Evolutionary conservation across 305 asterid species (phyloP), one percentile per base, ranked within the genome.

Genomic region (Striga hermonthica): DNA sequence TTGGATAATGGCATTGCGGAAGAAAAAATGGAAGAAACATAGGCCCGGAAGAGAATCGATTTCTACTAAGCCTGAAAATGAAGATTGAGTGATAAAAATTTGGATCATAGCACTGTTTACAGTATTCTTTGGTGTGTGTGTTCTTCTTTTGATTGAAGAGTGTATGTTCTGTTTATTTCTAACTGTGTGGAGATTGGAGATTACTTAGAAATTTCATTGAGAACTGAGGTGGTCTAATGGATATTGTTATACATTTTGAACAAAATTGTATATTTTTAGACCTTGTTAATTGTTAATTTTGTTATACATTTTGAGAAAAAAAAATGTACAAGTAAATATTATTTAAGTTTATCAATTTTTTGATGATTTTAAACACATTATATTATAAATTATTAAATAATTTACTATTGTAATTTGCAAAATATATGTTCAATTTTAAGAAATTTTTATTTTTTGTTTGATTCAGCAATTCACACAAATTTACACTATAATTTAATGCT

Each of bases 1-100:
- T 5, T 88, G 91, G 91, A 88, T 86, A 43, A 71, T 76, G 84
- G 50, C 91, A 16, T 58, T 86, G 59, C 66, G 78, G 62, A 87
- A 89, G 83, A 84, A 80, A 35, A 89, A 84, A 71, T 87, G 98
- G 98, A 89, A 79, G 89, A 89, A 74, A 71, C 95, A 89, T 67
- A 82, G 95, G 74, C 98, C 97, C 31, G 90, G 79, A 0, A 86
- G 98, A 73, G 90, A 84, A 28, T 62, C 87, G 10, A 84, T 91
- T 74, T 79, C 84, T 49, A 78, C 78, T 54, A 78, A 73, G 57
- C 74, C 81, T 13, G 76, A 74, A 60, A 74, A 70, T 28, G 67
- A 76, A 40, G 67, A 73, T 1, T 44, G 41, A 53, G 31, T 41
- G 22, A 7, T 52, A 52, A 15, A 3, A 9, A 5, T 9, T 5